Evolutionary conservation across 345 rosid genomes (phyloP).

Genomic region (Crucihimalaya himalaica): DNA sequence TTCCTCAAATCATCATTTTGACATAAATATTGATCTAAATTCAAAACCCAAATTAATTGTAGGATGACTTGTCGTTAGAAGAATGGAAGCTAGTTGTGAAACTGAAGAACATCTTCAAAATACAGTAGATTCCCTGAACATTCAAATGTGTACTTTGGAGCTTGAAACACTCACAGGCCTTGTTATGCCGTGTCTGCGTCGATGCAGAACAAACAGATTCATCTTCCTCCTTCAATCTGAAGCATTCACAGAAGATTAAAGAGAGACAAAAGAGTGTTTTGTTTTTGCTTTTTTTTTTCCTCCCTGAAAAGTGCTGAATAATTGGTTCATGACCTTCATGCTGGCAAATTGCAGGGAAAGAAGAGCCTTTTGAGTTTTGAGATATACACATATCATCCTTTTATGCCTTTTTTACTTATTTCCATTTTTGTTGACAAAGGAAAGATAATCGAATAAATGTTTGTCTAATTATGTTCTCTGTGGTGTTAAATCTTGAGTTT

Average conservation of each 20-base stretch:
- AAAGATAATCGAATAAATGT: not conserved
- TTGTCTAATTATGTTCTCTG: not conserved
- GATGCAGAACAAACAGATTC: constrained; percentile 28
- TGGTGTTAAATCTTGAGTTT: not conserved
- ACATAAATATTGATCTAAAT: not conserved
- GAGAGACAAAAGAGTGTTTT: constrained; percentile 19
- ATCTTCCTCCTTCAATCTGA: constrained; percentile 10
- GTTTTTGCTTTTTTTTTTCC: not conserved
- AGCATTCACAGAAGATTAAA: constrained; percentile 25
- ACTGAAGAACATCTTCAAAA: constrained; percentile 76
- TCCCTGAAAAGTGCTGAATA: constrained; percentile 34
- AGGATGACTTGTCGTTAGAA: constrained; percentile 72
- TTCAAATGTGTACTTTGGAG: constrained; percentile 21
- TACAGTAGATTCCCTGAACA: constrained; percentile 45
- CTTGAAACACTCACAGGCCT: constrained; percentile 21
- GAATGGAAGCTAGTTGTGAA: constrained; percentile 85
- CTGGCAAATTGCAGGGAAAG: constrained; percentile 31
- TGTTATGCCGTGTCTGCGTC: constrained; percentile 29
- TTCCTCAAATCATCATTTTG: not conserved
- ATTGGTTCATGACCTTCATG: constrained; percentile 15
- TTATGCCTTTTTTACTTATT: not conserved
- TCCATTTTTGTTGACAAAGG: constrained; percentile 18
- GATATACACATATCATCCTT: constrained; percentile 20
- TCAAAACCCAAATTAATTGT: constrained; percentile 16
- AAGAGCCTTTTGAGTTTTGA: constrained; percentile 23